phyloP scores from a whole-genome alignment of 352 stramenopile genomes.

The Phytophthora fragariaefolia region DNA sequence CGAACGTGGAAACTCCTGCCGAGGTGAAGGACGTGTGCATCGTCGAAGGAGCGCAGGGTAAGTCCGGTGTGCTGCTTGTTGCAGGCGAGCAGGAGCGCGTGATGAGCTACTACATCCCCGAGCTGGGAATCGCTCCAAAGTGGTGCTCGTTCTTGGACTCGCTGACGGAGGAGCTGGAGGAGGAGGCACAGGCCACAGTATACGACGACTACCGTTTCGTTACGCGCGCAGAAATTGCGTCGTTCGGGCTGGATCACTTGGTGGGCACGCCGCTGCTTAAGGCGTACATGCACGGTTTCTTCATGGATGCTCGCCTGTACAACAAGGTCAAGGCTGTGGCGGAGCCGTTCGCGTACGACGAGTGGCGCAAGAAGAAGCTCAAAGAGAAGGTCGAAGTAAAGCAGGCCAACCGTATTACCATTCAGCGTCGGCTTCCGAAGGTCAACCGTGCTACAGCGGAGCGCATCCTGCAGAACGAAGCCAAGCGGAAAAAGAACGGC shows the following conservation, averaged over 20 bases:
- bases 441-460: constrained; percentile 92
- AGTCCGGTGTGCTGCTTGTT: constrained; percentile 97
- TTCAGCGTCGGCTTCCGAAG: constrained; percentile 88
- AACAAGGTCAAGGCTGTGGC: constrained; percentile 96
- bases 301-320: constrained; percentile 99
- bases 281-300: constrained; percentile 99
- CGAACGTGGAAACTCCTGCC: constrained; percentile 97
- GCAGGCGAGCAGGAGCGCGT: constrained; percentile 97
- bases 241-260: constrained; percentile 97
- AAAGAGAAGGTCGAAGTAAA: constrained; percentile 94
- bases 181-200: constrained; percentile 93
- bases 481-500: constrained; percentile 74
- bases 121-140: constrained; percentile 96
- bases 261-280: constrained; percentile 97
- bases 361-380: constrained; percentile 97
- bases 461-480: constrained; percentile 72
- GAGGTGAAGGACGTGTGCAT: constrained; percentile 97
- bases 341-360: constrained; percentile 98
- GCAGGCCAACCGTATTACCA: constrained; percentile 90
- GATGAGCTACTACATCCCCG: constrained; percentile 98
- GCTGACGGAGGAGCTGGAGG: constrained; percentile 99
- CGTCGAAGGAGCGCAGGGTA: constrained; percentile 87
- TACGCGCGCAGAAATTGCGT: constrained; percentile 93
- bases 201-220: constrained; percentile 99
- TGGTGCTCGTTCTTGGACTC: constrained; percentile 99